Conservation (phyloP, 352 stramenopile genomes). For the Globisporangium perplexum region DNA sequence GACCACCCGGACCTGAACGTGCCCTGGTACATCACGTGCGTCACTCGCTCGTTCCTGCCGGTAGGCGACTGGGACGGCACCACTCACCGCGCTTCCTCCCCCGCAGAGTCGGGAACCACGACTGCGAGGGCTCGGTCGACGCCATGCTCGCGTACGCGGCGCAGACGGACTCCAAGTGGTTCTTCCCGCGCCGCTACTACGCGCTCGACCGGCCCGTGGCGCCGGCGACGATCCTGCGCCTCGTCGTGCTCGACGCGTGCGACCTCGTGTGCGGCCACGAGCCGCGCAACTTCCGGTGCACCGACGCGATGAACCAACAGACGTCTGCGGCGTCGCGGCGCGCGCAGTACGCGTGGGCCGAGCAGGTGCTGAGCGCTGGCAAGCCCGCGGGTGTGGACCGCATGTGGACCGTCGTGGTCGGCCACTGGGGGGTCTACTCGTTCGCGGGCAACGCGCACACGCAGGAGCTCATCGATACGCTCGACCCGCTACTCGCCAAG, state of each 20-base stretch:
- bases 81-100: too few species aligned
- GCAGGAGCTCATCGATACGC: slow-evolving; percentile 57
- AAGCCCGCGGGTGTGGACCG: slow-evolving; percentile 62
- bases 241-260: slow-evolving; percentile 77
- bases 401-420: slow-evolving; percentile 85
- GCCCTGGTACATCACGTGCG: slow-evolving; percentile 85
- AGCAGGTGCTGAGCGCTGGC: slow-evolving; percentile 42
- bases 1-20: slow-evolving; percentile 49
- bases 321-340: slow-evolving; percentile 49
- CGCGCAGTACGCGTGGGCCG: slow-evolving; percentile 77
- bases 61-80: too few species aligned
- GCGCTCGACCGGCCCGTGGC: slow-evolving; percentile 69
- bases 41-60: too few species aligned
- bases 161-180: slow-evolving; percentile 67
- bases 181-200: slow-evolving; percentile 79
- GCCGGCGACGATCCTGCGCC: slow-evolving; percentile 71
- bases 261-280: slow-evolving; percentile 81
- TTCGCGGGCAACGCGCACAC: slow-evolving; percentile 81
- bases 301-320: slow-evolving; percentile 69
- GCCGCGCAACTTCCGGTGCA: slow-evolving; percentile 73
- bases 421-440: slow-evolving; percentile 83
- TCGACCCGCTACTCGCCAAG: slow-evolving; percentile 74
- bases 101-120: slow-evolving; percentile 80
- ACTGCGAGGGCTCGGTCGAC: slow-evolving; percentile 80
- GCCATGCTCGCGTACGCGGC: slow-evolving; percentile 77